These are phyloP conservation scores for Phalaenopsis hybrid DNA, from an alignment of 116 monocot species.

Conservation along the genomic window DNA sequence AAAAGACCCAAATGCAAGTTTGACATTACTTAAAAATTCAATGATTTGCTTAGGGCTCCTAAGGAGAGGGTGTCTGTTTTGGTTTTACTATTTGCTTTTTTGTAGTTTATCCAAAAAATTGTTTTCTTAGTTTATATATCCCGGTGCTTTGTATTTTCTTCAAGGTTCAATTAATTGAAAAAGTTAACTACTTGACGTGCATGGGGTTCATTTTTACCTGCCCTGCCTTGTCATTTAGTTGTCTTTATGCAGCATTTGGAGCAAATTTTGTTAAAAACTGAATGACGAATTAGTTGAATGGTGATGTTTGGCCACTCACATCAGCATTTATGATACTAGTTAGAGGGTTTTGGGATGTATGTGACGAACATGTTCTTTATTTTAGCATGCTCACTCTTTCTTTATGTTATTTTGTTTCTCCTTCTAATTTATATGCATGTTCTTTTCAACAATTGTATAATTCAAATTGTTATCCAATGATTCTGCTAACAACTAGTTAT, in stretches of 20 bases:
- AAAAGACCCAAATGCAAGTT: neutral
- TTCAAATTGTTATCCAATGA: neutral
- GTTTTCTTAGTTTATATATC: neutral
- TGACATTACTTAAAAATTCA: neutral
- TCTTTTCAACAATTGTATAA: neutral
- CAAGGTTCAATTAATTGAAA: neutral
- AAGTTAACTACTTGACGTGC: neutral
- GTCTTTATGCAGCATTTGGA: neutral
- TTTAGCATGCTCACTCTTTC: neutral
- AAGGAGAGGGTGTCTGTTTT: neutral
- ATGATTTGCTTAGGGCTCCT: neutral
- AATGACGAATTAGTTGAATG: neutral
- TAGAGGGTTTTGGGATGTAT: neutral
- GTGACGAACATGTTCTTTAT: neutral
- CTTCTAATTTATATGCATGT: neutral
- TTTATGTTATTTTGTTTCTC: neutral
- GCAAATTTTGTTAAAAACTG: neutral
- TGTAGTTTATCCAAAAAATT: neutral
- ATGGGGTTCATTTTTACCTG: neutral
- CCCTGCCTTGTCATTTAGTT: neutral
- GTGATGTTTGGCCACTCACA: neutral
- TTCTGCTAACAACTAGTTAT: slow-evolving; percentile 1
- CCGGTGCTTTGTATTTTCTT: neutral
- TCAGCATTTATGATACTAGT: neutral
- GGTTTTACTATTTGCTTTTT: neutral